Base-by-base conservation (phyloP, 306 rosid species). In the Ochetophila trinervis region DNA sequence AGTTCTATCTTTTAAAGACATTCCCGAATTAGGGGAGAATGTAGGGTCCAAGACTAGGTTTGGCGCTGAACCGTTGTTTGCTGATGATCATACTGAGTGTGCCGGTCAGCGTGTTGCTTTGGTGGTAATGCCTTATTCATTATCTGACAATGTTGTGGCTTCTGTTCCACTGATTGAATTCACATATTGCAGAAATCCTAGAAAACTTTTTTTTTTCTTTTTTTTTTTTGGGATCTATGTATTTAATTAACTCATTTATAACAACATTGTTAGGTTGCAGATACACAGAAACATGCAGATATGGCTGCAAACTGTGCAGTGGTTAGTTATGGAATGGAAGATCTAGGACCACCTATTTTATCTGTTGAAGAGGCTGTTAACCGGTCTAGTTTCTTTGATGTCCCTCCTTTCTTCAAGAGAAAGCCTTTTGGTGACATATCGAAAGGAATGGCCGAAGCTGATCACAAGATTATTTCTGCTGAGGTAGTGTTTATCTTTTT, bases 381-480 rank as follows among this genome's bases (percentile, higher is more conserved):
- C 67, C 84, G 86, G 78, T 90, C 88, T 22, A 86, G 91, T 78
- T 75, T 86, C 72, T 78, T 87, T 60, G 89, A 87, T 42, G 87
- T 89, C 63, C 97, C 97, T 79, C 67, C 96, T 69, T 48, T 66
- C 54, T 27, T 93, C 23, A 20, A 37, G 67, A 94, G 94, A n/a
- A 77, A 84, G 57, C 77, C 78, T 45, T 82, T 84, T 76, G 98
- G 97, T 69, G 98, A 93, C 71, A 42, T 81, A 76, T 84, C 86
- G 32, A 81, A 84, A 83, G 97, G 99, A 81, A 87, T 93, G 94
- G 85, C 88, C 63, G 83, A 83, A 86, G 96, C 99, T 58, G 94
- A 93, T 72, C 86, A 71, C 72, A 85, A 71, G 73, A 90, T 89
- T 80, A 69, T 79, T 49, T 85, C 94, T 70, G 83, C 90, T 15